Evolutionary conservation across 163 green algal genomes (phyloP).

Genomic region (Volvox carteri): DNA sequence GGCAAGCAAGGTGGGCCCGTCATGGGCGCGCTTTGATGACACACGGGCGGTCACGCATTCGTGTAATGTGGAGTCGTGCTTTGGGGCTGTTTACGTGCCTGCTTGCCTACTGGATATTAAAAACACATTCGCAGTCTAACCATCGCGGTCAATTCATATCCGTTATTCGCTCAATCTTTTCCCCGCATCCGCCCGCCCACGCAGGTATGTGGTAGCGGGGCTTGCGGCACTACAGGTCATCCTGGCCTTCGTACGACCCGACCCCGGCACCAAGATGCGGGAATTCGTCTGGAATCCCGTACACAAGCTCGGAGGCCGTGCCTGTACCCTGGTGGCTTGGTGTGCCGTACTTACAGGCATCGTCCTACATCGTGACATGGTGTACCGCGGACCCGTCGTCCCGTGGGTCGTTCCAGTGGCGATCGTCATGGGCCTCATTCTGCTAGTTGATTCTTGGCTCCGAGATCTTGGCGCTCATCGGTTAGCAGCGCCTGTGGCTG

Average conservation of each 20-base stretch:
- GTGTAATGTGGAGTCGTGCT: too few species aligned
- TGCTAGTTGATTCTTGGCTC: constrained; percentile 21
- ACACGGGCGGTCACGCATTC: too few species aligned
- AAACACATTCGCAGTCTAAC: too few species aligned
- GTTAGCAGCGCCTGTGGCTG: background rate
- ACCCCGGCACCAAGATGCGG: constrained; percentile 36
- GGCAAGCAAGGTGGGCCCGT: too few species aligned
- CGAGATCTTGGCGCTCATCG: background rate
- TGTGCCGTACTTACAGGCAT: background rate
- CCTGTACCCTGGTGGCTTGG: constrained; percentile 11
- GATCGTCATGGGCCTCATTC: constrained; percentile 12
- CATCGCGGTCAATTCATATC: too few species aligned
- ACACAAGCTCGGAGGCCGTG: constrained; percentile 29
- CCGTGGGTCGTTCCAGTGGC: constrained; percentile 31
- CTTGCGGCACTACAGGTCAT: constrained; percentile 19
- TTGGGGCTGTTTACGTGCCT: too few species aligned
- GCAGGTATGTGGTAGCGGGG: constrained; percentile 30
- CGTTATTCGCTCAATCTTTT: background rate
- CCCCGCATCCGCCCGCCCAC: background rate
- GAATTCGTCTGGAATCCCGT: constrained; percentile 24
- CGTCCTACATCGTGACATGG: background rate
- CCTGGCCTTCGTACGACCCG: constrained; percentile 21
- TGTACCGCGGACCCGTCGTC: constrained; percentile 10
- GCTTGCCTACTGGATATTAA: too few species aligned
- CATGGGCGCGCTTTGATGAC: too few species aligned